Conservation (phyloP, 108 stramenopile genomes). For the Cylindrotheca fusiformis region DNA sequence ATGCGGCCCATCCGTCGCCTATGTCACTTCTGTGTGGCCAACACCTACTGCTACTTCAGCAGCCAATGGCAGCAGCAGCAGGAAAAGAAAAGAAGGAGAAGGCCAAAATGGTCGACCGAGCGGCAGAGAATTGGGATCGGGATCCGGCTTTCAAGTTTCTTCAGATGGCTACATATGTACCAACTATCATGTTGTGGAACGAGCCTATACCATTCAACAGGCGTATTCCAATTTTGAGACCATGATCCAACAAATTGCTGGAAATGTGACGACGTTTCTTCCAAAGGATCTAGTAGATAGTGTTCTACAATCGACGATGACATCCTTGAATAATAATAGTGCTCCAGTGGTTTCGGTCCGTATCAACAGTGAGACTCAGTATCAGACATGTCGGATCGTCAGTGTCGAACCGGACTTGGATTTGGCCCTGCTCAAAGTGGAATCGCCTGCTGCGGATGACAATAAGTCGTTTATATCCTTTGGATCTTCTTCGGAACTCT, state of each 20-base stretch:
- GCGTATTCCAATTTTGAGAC: slow-evolving; percentile 7
- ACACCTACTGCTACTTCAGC: background rate
- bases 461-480: slow-evolving; percentile 16
- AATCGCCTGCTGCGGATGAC: slow-evolving; percentile 19
- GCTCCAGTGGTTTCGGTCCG: slow-evolving; percentile 35
- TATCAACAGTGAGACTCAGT: slow-evolving; percentile 34
- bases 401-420: slow-evolving; percentile 88
- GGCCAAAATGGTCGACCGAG: slow-evolving; percentile 11
- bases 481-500: slow-evolving; percentile 60
- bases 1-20: slow-evolving; percentile 63
- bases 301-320: background rate
- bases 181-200: slow-evolving; percentile 87
- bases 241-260: slow-evolving; percentile 13
- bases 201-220: slow-evolving; percentile 45
- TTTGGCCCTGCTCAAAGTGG: slow-evolving; percentile 71
- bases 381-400: slow-evolving; percentile 56
- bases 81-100: slow-evolving; percentile 8
- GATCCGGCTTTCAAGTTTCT: slow-evolving; percentile 75
- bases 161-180: slow-evolving; percentile 81
- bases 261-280: slow-evolving; percentile 27
- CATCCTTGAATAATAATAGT: background rate
- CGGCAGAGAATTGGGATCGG: slow-evolving; percentile 51
- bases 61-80: background rate
- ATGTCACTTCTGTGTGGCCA: slow-evolving; percentile 62
- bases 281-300: slow-evolving; percentile 9